Conservation (phyloP, 2,329 filamentous ascomycete genomes). For the Rutstroemia sp. region DNA sequence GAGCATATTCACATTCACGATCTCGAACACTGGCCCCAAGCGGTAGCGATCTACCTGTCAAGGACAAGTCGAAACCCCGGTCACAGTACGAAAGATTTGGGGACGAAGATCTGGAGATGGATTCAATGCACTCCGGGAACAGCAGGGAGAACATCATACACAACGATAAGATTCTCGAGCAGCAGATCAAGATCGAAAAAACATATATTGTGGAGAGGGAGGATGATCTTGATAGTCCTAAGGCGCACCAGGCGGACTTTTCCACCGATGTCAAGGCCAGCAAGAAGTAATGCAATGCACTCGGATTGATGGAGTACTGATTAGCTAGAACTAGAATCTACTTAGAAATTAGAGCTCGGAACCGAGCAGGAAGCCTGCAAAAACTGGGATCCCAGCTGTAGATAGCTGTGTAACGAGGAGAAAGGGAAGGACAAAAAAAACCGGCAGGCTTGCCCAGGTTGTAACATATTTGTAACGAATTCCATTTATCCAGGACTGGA, state of each 20-base stretch:
- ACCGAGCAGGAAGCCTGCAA: too few relatives aligned
- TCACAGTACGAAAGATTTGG: conserved; percentile 2
- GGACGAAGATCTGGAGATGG: conserved; percentile 1
- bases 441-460: too few relatives aligned
- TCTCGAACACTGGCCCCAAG: background rate
- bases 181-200: conserved; percentile 1
- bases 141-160: background rate
- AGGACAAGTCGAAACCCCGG: background rate
- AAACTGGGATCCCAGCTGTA: too few relatives aligned
- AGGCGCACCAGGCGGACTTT: background rate
- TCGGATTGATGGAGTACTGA: too few relatives aligned
- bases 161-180: background rate
- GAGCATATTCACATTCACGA: background rate
- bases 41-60: background rate
- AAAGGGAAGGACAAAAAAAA: too few relatives aligned
- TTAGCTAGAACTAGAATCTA: too few relatives aligned
- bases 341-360: too few relatives aligned
- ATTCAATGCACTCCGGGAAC: background rate
- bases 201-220: background rate
- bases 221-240: background rate
- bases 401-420: too few relatives aligned
- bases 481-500: too few relatives aligned
- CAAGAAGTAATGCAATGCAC: background rate
- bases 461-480: too few relatives aligned
- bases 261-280: background rate